A percentile compares a stretch with the other conserved stretches of the same genome.
Conservation (phyloP, 176 grass and related monocot genomes). For the Phyllostachys edulis region DNA sequence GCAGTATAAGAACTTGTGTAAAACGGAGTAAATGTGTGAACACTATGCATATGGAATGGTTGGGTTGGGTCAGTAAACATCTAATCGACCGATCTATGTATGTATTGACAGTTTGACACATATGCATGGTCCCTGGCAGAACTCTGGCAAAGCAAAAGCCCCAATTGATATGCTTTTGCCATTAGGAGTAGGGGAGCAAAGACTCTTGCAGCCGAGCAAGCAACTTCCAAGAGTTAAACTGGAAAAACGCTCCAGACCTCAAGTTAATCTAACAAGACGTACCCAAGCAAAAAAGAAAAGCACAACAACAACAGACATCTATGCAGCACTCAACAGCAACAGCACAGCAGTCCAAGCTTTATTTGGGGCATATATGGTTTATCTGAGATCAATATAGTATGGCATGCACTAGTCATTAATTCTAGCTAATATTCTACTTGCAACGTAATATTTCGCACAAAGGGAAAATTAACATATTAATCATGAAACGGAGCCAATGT, state of each 20-base stretch:
- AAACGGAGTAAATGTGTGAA: slow-evolving; percentile 4
- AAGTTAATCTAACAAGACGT: not conserved
- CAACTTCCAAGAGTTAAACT: slow-evolving; percentile 19
- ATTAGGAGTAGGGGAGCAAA: slow-evolving; percentile 15
- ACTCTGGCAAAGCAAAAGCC: not conserved
- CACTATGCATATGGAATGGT: not conserved
- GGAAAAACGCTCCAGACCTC: not conserved
- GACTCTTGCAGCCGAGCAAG: slow-evolving; percentile 12
- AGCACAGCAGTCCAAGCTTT: not conserved
- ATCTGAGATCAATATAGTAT: not conserved
- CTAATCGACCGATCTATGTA: not conserved
- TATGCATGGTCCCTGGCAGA: not conserved
- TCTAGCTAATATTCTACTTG: too few species aligned
- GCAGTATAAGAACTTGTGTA: not conserved
- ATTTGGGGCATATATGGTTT: not conserved
- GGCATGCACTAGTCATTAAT: not conserved
- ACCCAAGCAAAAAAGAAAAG: slow-evolving; percentile 2
- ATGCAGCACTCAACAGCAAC: not conserved
- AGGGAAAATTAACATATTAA: not conserved
- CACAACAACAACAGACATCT: not conserved
- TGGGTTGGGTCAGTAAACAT: not conserved
- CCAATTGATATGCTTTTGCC: not conserved
- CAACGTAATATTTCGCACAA: too few species aligned
- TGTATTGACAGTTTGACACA: not conserved
- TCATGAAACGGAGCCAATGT: not conserved